Base-by-base conservation (phyloP, 768 basidiomycete genomes). In the Scleroderma citrinum region DNA sequence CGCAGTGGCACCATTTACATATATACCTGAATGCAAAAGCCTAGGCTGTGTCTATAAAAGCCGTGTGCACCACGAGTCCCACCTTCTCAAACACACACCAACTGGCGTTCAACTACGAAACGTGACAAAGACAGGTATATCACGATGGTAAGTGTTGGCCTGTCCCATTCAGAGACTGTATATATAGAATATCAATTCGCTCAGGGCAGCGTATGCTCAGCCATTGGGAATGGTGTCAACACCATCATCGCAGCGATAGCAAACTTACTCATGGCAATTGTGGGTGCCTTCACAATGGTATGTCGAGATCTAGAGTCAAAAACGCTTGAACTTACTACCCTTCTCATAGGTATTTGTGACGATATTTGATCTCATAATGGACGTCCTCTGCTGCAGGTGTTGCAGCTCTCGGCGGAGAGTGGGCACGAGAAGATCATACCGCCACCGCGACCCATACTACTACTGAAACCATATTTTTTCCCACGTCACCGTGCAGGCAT, bases 201-300 rank as follows among this genome's bases (percentile, higher is more conserved):
- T 10, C 11, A 84, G 83, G 82, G 81, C 45, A 73, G 81, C 21
- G 68, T 83, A 42, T 65, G 84, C 60, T 83, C 81, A 60, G 75
- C 83, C 29, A 85, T 85, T 38, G 83, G 81, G 17, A 58, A 63
- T 44, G 82, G 73, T 24, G 76, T 85, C 51, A 77, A 77, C 50
- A 66, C 76, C 44, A 62, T 86, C 53, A 72, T 85, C 56, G 73
- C 73, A 48, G 82, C 80, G n/a, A 81, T 85, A 45, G 82, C 80
- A 14, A 58, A 55, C 49, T 69, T 85, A 3, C 62, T 83, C 52
- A 42, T 42, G 40, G 40, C 80, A 34, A 82, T 86, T 50, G 71
- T 86, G 40, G 56, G 71, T 50, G 79, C 65, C 8, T 76, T 87
- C 50, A 80, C 78, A 12, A 73, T 69, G n/a, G 83, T 85, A 56